phyloP scores from a whole-genome alignment of 176 grass and related monocot species.

The Oryza rufipogon region DNA sequence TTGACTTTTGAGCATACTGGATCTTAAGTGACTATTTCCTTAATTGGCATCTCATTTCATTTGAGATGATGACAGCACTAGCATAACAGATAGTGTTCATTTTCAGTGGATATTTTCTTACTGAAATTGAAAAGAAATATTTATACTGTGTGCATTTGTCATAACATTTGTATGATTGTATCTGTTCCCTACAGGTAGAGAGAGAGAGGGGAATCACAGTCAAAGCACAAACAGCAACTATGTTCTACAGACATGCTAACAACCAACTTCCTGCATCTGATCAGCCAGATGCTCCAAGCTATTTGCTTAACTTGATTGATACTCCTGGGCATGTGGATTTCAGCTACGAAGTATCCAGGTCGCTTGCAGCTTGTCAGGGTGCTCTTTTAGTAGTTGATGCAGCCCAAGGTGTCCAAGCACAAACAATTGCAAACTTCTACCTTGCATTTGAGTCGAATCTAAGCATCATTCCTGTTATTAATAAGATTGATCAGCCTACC shows the following conservation, averaged over 20 bases:
- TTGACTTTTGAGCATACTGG: background rate
- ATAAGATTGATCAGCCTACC: conserved; percentile 98
- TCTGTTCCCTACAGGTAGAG: conserved; percentile 65
- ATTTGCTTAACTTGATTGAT: conserved; percentile 92
- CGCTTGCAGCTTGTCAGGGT: conserved; percentile 93
- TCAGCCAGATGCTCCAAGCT: conserved; percentile 40
- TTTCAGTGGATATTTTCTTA: background rate
- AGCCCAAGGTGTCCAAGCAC: conserved; percentile 98
- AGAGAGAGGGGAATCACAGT: conserved; percentile 96
- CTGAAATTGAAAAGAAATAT: background rate
- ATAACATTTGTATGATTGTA: conserved; percentile 29
- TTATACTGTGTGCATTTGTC: conserved; percentile 13
- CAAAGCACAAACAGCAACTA: conserved; percentile 96
- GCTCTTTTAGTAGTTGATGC: conserved; percentile 95
- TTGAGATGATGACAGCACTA: background rate
- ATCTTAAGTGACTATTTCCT: background rate
- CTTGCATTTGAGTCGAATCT: conserved; percentile 90
- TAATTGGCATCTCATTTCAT: background rate
- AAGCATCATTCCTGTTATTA: conserved; percentile 89
- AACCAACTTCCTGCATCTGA: conserved; percentile 18
- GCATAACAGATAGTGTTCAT: background rate
- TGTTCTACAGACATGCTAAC: conserved; percentile 70
- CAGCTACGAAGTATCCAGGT: conserved; percentile 96
- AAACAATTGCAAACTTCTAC: conserved; percentile 96
- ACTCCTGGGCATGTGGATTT: conserved; percentile 98